phyloP scores from a whole-genome alignment of 164 flowering plant species.

The Berberis thunbergii region DNA sequence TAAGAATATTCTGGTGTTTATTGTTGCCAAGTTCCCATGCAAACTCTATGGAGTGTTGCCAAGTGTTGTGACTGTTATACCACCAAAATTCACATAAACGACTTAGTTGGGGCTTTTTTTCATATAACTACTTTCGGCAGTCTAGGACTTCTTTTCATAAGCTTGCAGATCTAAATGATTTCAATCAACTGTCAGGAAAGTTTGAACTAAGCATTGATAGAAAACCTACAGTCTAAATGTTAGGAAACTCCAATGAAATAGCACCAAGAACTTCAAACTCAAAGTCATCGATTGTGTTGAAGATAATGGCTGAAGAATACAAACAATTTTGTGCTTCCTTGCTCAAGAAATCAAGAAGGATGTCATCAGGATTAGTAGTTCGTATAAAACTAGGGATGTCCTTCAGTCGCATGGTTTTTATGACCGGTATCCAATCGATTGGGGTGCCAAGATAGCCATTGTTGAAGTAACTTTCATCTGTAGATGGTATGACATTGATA shows the following conservation, averaged over 20 bases:
- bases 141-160: conserved; percentile 2
- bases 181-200: neutral
- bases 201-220: neutral
- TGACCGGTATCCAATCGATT: neutral
- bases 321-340: neutral
- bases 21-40: conserved; percentile 3
- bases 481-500: neutral
- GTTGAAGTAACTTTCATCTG: neutral
- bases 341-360: neutral
- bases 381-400: conserved; percentile 3
- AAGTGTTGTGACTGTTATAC: conserved; percentile 3
- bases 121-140: neutral
- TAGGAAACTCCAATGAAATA: neutral
- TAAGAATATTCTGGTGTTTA: neutral
- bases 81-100: conserved; percentile 4
- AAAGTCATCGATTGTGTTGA: conserved; percentile 1
- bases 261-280: conserved; percentile 2
- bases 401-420: neutral
- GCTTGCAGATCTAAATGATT: neutral
- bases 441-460: conserved; percentile 1
- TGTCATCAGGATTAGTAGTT: conserved; percentile 1
- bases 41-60: neutral
- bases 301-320: neutral
- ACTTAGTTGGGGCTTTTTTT: neutral
- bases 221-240: neutral